Percentiles rank a stretch among this genome's conserved stretches.
These are phyloP conservation scores for Suhomyces coccinellae DNA, from an alignment of 1,139 yeast species.

Conservation along the genomic window DNA sequence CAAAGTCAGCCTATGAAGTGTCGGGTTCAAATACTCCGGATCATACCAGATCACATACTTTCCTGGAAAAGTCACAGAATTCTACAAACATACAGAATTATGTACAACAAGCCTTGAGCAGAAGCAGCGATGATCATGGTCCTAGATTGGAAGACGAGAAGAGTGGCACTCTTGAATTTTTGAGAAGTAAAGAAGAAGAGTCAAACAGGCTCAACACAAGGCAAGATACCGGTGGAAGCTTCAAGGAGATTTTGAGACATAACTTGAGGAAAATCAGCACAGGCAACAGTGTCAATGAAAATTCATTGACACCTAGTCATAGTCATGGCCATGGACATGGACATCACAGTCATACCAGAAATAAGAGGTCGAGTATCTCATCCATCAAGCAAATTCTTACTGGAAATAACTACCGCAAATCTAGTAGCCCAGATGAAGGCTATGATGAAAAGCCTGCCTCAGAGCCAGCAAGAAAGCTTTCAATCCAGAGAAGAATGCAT, in stretches of 20 bases:
- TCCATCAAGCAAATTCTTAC: constrained; percentile 46
- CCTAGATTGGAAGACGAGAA: constrained; percentile 6
- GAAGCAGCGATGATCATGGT: constrained; percentile 20
- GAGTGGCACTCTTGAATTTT: constrained; percentile 50
- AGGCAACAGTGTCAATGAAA: constrained; percentile 31
- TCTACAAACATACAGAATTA: constrained; percentile 35
- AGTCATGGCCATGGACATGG: neutral
- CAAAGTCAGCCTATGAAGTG: constrained; percentile 21
- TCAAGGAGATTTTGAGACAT: constrained; percentile 37
- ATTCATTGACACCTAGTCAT: constrained; percentile 12
- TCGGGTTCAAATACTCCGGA: constrained; percentile 5
- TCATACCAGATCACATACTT: constrained; percentile 12
- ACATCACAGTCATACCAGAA: constrained; percentile 13
- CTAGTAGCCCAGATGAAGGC: constrained; percentile 12
- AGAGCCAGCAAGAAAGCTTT: constrained; percentile 29
- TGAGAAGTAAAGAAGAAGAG: constrained; percentile 50
- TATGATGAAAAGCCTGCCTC: neutral
- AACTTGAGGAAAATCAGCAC: constrained; percentile 44
- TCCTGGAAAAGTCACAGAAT: constrained; percentile 14
- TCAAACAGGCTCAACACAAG: constrained; percentile 12
- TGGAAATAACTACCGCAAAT: constrained; percentile 31
- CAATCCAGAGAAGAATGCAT: constrained; percentile 71
- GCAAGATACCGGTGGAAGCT: constrained; percentile 49
- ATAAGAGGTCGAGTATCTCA: constrained; percentile 42
- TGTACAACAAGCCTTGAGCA: constrained; percentile 36